Evolutionary conservation across 129 eudicot species (phyloP), one percentile per base, ranked within the genome.

Genomic region (Lactuca saligna): DNA sequence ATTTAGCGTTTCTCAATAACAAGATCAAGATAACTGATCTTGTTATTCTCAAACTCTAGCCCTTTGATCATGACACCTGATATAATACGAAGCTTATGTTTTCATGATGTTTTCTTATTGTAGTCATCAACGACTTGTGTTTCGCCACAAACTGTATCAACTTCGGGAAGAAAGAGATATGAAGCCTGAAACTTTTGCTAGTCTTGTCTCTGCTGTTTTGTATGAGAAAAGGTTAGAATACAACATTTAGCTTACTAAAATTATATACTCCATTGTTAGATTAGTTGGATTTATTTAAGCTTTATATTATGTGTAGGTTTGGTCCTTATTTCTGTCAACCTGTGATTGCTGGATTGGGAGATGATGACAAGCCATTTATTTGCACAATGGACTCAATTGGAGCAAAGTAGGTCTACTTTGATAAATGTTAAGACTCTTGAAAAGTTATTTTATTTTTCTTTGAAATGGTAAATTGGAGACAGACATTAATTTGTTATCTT

Each of bases 341-440:
- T 63, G 97, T 91, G 72, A 91, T 91, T 75, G 97, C 97, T 76
- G 97, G 97, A 46, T 65, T 91, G 76, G 87, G 94, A 29, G 97
- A 91, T 60, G 97, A 86, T 33, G 90, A 88, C 87, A 91, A 91
- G 79, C 97, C 97, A 32, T 91, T 91, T 77, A 91, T 91, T 37
- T 91, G 97, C 87, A 91, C 97, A 42, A 91, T 91, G 97, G 97
- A 91, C 69, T 86, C 97, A 11, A 91, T 91, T 72, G 97, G 97
- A 66, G 97, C 97, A 29, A 91, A 91, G 97, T 91, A 88, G 8
- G 93, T 80, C 25, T 59, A 51, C 49, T 75, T 67, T 55, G 8
- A 25, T 3, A 54, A 57, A 25, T 25, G 29, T 25, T 7, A 11
- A 46, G 57, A 2, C 37, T 48, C 14, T 9, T 35, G 6, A 31